A percentile compares a stretch with the other conserved stretches of the same genome.
Conservation (phyloP, 2,329 filamentous ascomycete genomes). For the Penicillium frequentans region DNA sequence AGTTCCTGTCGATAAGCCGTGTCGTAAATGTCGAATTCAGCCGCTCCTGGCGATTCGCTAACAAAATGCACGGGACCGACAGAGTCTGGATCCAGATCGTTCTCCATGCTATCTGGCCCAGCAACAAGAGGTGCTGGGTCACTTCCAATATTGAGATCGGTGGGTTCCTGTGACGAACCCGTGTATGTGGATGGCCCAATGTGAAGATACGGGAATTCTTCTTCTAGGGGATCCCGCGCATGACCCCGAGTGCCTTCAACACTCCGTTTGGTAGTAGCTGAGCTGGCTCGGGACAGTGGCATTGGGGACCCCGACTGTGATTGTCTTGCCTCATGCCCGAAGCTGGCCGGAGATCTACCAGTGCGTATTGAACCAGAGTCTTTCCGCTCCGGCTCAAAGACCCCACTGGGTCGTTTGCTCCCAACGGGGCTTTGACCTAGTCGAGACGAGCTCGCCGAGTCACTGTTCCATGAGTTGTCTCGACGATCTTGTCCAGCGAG, state of each 20-base stretch:
- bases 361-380: slow-evolving; percentile 29
- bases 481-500: slow-evolving; percentile 42
- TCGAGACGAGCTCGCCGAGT: slow-evolving; percentile 15
- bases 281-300: slow-evolving; percentile 30
- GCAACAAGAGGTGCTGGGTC: slow-evolving; percentile 18
- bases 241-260: slow-evolving; percentile 57
- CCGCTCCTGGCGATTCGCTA: slow-evolving; percentile 79
- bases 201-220: slow-evolving; percentile 69
- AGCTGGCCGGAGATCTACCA: slow-evolving; percentile 12
- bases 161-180: slow-evolving; percentile 23
- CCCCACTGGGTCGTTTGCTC: slow-evolving; percentile 16
- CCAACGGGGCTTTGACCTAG: slow-evolving; percentile 12
- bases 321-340: slow-evolving; percentile 12
- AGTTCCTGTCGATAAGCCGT: slow-evolving; percentile 82
- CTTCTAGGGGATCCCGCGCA: slow-evolving; percentile 63
- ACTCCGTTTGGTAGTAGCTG: slow-evolving; percentile 37
- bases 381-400: slow-evolving; percentile 22
- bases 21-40: slow-evolving; percentile 87
- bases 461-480: slow-evolving; percentile 10
- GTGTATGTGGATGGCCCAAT: slow-evolving; percentile 64
- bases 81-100: slow-evolving; percentile 34
- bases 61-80: slow-evolving; percentile 51
- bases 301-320: slow-evolving; percentile 31
- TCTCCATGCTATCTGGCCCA: slow-evolving; percentile 33
- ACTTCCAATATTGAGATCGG: slow-evolving; percentile 8